These are phyloP conservation scores for Fraxinus nigra DNA, from an alignment of 305 asterid species.

Conservation along the genomic window DNA sequence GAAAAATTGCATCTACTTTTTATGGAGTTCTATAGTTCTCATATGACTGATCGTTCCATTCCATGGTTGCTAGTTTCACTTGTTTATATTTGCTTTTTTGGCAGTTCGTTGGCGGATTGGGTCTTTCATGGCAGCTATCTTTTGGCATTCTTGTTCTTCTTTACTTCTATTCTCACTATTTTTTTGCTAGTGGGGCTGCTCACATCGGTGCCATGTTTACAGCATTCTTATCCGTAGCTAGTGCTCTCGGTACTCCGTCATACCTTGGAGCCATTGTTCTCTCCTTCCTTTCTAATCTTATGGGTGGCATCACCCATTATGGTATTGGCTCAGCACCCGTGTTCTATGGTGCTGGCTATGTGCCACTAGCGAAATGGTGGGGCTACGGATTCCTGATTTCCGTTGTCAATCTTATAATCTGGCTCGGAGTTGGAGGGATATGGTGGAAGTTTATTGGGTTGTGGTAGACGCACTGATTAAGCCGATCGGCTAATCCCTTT, in stretches of 20 bases:
- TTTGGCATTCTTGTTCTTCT: conserved; percentile 94
- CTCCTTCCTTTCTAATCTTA: conserved; percentile 82
- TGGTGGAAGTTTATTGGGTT: conserved; percentile 98
- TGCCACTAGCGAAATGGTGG: conserved; percentile 30
- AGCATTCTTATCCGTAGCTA: conserved; percentile 89
- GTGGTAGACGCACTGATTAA: conserved; percentile 37
- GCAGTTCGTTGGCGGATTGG: conserved; percentile 95
- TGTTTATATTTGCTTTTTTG: conserved; percentile 19
- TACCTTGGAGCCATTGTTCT: conserved; percentile 81
- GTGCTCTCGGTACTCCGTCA: conserved; percentile 89
- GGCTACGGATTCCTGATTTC: conserved; percentile 93
- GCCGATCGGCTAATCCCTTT: not conserved
- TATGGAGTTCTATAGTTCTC: not conserved
- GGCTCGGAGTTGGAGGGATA: conserved; percentile 67
- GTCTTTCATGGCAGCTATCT: conserved; percentile 93
- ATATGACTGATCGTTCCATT: not conserved
- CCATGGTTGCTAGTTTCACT: not conserved
- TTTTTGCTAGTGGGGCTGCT: conserved; percentile 40
- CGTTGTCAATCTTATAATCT: conserved; percentile 53
- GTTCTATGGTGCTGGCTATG: not conserved
- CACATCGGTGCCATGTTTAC: conserved; percentile 28
- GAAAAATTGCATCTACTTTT: not conserved
- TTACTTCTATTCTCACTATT: conserved; percentile 96
- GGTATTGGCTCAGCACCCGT: conserved; percentile 59
- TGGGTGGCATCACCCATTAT: conserved; percentile 96